These are phyloP conservation scores for Chlorella sorokiniana DNA, from an alignment of 139 green algal species.

Conservation along the genomic window DNA sequence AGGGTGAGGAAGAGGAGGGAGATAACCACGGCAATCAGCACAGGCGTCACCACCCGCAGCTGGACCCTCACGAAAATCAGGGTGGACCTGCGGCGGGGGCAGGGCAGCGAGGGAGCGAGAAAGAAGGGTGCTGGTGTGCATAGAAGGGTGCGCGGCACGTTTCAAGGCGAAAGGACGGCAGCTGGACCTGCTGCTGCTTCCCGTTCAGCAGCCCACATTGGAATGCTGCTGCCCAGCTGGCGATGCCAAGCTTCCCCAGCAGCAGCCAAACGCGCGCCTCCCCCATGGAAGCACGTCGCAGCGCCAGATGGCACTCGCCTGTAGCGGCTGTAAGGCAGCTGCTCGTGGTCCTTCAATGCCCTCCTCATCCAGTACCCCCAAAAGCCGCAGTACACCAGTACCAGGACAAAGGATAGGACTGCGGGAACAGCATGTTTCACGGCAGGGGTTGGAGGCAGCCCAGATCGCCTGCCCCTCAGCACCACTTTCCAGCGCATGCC, in stretches of 20 bases:
- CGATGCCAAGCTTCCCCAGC: too few relatives aligned
- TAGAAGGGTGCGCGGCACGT: background rate
- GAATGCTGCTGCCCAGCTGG: too few relatives aligned
- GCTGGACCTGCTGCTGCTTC: background rate
- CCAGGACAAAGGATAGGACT: background rate
- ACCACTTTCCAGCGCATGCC: too few relatives aligned
- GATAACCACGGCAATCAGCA: background rate
- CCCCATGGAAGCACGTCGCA: background rate
- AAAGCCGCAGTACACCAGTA: background rate
- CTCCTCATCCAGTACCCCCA: background rate
- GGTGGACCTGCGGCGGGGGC: background rate
- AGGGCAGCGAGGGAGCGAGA: background rate
- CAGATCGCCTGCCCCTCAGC: too few relatives aligned
- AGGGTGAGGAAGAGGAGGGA: background rate
- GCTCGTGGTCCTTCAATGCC: background rate
- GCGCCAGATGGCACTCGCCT: background rate
- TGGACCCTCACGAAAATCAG: conserved; percentile 7
- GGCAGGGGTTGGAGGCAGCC: too few relatives aligned
- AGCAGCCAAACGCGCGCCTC: background rate
- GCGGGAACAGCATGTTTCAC: background rate
- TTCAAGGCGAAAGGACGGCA: too few relatives aligned
- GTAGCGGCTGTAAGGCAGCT: conserved; percentile 5
- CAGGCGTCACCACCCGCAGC: background rate
- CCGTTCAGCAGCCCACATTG: background rate
- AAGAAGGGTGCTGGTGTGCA: background rate